Conservation (phyloP, 495 filamentous ascomycete genomes). For the Lasiosphaeria hispida region DNA sequence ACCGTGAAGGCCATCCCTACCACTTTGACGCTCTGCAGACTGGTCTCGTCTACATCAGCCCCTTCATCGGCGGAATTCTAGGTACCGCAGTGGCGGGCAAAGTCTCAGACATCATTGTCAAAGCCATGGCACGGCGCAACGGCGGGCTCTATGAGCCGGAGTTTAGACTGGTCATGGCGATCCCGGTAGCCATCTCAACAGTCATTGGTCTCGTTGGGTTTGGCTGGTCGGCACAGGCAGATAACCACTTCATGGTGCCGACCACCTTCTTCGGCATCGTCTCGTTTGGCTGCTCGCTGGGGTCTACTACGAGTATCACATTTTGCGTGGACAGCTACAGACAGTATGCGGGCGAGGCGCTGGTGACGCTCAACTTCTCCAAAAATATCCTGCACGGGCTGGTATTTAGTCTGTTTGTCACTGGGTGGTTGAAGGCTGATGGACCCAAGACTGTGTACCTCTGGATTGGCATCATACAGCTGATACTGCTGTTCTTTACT, state of each 20-base stretch:
- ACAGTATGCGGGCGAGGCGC: slow-evolving; percentile 89
- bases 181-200: slow-evolving; percentile 76
- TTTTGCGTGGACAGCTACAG: slow-evolving; percentile 93
- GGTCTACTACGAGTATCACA: slow-evolving; percentile 91
- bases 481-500: slow-evolving; percentile 68
- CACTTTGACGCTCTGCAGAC: slow-evolving; percentile 76
- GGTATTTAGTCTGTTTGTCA: slow-evolving; percentile 89
- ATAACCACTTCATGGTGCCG: slow-evolving; percentile 85
- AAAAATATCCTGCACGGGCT: slow-evolving; percentile 93
- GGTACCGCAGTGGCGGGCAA: slow-evolving; percentile 90
- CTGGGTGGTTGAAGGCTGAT: slow-evolving; percentile 72
- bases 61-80: slow-evolving; percentile 83
- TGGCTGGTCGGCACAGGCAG: slow-evolving; percentile 77
- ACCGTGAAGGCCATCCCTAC: slow-evolving; percentile 62
- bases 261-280: slow-evolving; percentile 90
- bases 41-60: slow-evolving; percentile 85
- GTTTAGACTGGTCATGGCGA: slow-evolving; percentile 88
- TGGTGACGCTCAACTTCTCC: slow-evolving; percentile 91
- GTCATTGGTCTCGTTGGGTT: slow-evolving; percentile 88
- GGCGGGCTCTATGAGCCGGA: slow-evolving; percentile 94
- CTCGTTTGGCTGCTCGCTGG: slow-evolving; percentile 90
- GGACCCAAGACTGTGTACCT: slow-evolving; percentile 78
- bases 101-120: slow-evolving; percentile 80
- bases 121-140: slow-evolving; percentile 76
- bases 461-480: slow-evolving; percentile 81